Conservation (phyloP, 257 asterid species). For the Petunia secreta region DNA sequence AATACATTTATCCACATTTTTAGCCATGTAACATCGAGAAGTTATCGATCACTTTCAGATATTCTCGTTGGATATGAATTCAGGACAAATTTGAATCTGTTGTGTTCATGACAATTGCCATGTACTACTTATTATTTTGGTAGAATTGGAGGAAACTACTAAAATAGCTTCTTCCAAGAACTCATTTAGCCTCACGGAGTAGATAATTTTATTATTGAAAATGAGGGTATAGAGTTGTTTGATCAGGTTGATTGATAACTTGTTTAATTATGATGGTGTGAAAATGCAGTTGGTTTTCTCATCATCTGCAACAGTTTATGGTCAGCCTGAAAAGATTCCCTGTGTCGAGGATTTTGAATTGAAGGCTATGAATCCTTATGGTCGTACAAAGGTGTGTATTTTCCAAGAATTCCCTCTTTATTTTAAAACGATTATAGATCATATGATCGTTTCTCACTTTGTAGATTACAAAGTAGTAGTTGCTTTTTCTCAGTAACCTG, state of each 20-base stretch:
- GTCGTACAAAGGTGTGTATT: constrained; percentile 79
- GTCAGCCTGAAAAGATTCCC: constrained; percentile 88
- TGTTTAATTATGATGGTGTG: not conserved
- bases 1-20: too few relatives aligned
- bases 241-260: not conserved
- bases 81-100: not conserved
- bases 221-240: not conserved
- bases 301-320: constrained; percentile 96
- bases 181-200: not conserved
- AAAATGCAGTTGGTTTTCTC: constrained; percentile 83
- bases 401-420: not conserved
- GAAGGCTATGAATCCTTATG: constrained; percentile 97
- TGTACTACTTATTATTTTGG: not conserved
- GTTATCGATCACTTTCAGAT: too few relatives aligned
- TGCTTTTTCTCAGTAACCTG: not conserved
- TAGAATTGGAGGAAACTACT: not conserved
- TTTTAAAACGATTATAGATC: too few relatives aligned
- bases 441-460: not conserved
- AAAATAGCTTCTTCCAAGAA: not conserved
- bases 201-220: not conserved
- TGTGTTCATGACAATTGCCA: not conserved
- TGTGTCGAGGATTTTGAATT: constrained; percentile 79
- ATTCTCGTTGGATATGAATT: not conserved
- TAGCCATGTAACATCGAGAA: too few relatives aligned
- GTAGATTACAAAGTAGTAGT: not conserved